Evolutionary conservation across 2,329 filamentous ascomycete species (phyloP), one percentile per base, ranked within the genome.

Genomic region (Aspergillus sclerotialis): DNA sequence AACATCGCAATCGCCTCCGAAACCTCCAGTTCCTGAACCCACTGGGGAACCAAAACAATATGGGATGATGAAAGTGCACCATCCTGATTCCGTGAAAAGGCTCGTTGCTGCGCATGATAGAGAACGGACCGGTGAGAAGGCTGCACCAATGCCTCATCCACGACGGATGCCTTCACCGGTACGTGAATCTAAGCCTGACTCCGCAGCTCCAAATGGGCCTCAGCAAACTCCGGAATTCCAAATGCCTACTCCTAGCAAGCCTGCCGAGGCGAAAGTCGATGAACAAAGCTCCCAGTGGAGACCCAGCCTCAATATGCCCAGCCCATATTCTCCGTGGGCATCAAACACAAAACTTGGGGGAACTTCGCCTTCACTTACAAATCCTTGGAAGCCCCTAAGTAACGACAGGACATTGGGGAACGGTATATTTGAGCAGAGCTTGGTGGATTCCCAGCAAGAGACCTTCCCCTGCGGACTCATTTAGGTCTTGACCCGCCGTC

Each of bases 41-140:
- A 72, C 68, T 35, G 73, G 72, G 19, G 72, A 72, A 41, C 68
- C 75, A 15, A 73, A 73, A 38, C 74, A 77, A 48, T 77, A 76
- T 54, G 74, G 74, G 28, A 70, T 77, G 69, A 77, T 77, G 68
- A 78, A 76, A 53, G 69, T 77, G 7, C 73, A 77, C 49, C 71
- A 73, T 45, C 64, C 73, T 17, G 72, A 76, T 37, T 60, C 69
- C 5, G 68, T 75, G 17, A 68, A 67, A 47, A 68, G 63, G 46
- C 45, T 66, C 27, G 54, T 60, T 28, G 49, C 56, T 29, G 53
- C 56, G 16, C 55, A 51, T 38, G 58, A 65, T 31, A 55, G 51
- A 34, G 56, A 64, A 27, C 57, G 53, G 30, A 47, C 41, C 11
- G 36, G 51, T 26, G 59, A 67, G 21, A 65, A 61, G 38, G 33